These are phyloP conservation scores for Tylopilus rubrobrunneus DNA, from an alignment of 768 basidiomycete species.

Conservation along the genomic window DNA sequence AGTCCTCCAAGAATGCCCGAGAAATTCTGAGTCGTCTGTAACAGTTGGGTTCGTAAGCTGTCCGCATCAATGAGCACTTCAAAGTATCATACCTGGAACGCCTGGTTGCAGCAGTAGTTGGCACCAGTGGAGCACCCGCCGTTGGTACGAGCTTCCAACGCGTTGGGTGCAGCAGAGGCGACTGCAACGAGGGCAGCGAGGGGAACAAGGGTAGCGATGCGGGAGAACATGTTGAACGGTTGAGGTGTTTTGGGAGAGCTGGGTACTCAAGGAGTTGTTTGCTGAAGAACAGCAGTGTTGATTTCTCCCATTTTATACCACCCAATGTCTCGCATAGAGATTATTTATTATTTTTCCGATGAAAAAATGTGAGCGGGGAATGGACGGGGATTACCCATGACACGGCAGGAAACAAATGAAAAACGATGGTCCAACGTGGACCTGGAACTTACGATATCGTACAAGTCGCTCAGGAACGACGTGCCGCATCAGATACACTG, in stretches of 20 bases:
- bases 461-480: too few species aligned
- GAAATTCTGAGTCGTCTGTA: too few species aligned
- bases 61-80: too few species aligned
- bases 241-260: too few species aligned
- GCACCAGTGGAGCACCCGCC: slow-evolving; percentile 6
- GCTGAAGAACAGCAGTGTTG: too few species aligned
- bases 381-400: neutral
- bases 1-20: too few species aligned
- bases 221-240: too few species aligned
- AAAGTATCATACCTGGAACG: too few species aligned
- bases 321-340: neutral
- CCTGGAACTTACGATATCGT: neutral
- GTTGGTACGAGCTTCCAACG: neutral
- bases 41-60: too few species aligned
- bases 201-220: too few species aligned
- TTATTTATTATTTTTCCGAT: neutral
- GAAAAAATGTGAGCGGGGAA: neutral
- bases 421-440: neutral
- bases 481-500: too few species aligned
- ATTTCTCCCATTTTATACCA: neutral
- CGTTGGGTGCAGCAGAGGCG: slow-evolving; percentile 6
- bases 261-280: too few species aligned
- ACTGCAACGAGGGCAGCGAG: slow-evolving; percentile 8
- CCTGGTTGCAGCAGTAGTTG: slow-evolving; percentile 4
- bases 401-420: neutral